Evolutionary conservation across 2,329 filamentous ascomycete species (phyloP), one percentile per base, ranked within the genome.

Genomic region (Rutstroemia sydowiana): DNA sequence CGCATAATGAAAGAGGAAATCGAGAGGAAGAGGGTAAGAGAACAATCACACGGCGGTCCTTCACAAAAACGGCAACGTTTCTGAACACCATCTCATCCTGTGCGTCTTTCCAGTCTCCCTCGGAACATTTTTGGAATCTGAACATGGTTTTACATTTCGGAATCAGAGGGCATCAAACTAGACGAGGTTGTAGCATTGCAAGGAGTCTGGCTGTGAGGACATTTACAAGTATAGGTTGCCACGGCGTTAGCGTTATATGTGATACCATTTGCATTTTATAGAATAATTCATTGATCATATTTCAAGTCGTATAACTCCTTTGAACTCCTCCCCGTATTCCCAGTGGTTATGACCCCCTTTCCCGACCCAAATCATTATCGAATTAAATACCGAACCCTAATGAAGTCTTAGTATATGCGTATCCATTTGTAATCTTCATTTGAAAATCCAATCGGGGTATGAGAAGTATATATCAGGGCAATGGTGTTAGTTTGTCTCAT

Each of bases 401-500:
- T n/a, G n/a, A n/a, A n/a, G n/a, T n/a, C n/a, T n/a, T n/a, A n/a
- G n/a, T n/a, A n/a, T n/a, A n/a, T n/a, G n/a, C n/a, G n/a, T n/a
- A n/a, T n/a, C n/a, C n/a, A n/a, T n/a, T n/a, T n/a, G n/a, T n/a
- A n/a, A n/a, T n/a, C n/a, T n/a, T n/a, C n/a, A n/a, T n/a, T n/a
- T n/a, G n/a, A n/a, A n/a, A 41, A 5, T 41, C n/a, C 16, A 21
- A 58, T 43, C 46, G 23, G 44, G 49, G 47, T 45, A 59, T 57
- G 57, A 55, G 46, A 58, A 48, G 56, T 55, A 46, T 45, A 59
- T 82, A 41, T 93, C 88, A 95, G 88, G 79, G 80, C 82, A 80
- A 80, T 77, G 87, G 90, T 92, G 86, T 87, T 82, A 76, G 78
- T 95, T 84, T n/a, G 88, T 97, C 92, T 98, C 93, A 97, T 95